Conservation (phyloP, 2,329 filamentous ascomycete genomes). For the Ciborinia camelliae region DNA sequence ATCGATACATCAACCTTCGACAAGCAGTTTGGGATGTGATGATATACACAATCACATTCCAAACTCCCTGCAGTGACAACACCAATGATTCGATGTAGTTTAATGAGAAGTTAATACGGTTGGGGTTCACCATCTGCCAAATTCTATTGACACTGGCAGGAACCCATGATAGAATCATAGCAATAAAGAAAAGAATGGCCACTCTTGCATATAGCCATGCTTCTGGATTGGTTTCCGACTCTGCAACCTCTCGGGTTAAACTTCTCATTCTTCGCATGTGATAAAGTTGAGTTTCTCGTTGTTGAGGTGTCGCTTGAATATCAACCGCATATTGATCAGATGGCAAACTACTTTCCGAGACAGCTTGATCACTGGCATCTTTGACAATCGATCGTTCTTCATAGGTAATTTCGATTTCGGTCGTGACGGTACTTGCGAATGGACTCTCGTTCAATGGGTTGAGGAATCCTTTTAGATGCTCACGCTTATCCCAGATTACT, state of each 20-base stretch:
- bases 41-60: conserved; percentile 74
- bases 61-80: conserved; percentile 63
- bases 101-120: conserved; percentile 9
- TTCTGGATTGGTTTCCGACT: conserved; percentile 39
- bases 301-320: conserved; percentile 22
- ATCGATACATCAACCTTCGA: neutral
- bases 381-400: conserved; percentile 39
- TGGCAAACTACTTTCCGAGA: conserved; percentile 23
- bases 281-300: neutral
- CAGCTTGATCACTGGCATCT: conserved; percentile 17
- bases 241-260: conserved; percentile 9
- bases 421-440: conserved; percentile 28
- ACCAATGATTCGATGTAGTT: conserved; percentile 21
- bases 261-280: conserved; percentile 14
- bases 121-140: conserved; percentile 16
- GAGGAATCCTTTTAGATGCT: conserved; percentile 55
- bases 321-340: conserved; percentile 2
- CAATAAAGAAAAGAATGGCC: conserved; percentile 65
- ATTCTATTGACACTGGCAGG: conserved; percentile 20
- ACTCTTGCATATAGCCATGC: conserved; percentile 67
- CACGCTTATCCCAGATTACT: conserved; percentile 60
- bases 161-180: conserved; percentile 64
- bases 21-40: conserved; percentile 57
- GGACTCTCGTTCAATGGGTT: conserved; percentile 49
- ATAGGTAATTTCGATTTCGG: conserved; percentile 44